phyloP scores from a whole-genome alignment of 805 yeast genomes.

The Danielia oregonensis region DNA sequence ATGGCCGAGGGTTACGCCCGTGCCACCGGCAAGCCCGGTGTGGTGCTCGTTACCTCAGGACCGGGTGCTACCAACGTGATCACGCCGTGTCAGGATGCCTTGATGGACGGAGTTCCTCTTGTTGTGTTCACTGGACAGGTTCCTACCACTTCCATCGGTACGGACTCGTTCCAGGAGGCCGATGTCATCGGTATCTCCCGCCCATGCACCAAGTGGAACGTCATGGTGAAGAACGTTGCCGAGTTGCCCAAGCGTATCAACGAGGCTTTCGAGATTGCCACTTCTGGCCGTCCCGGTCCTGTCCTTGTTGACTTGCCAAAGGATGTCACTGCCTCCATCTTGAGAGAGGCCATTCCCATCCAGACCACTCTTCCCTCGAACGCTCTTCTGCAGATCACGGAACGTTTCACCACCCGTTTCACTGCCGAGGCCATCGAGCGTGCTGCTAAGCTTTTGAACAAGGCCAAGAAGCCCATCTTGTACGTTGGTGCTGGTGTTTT shows the following conservation, averaged over 20 bases:
- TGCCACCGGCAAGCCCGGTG: slow-evolving; percentile 95
- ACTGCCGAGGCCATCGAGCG: slow-evolving; percentile 69
- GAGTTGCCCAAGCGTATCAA: slow-evolving; percentile 94
- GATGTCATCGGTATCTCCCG: slow-evolving; percentile 96
- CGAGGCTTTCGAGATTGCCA: slow-evolving; percentile 97
- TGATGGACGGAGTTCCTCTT: slow-evolving; percentile 95
- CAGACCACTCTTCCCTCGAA: slow-evolving; percentile 71
- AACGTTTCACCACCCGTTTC: slow-evolving; percentile 67
- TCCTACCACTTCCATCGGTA: slow-evolving; percentile 91
- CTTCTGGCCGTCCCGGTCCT: slow-evolving; percentile 96
- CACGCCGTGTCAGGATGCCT: slow-evolving; percentile 98
- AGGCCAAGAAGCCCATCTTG: slow-evolving; percentile 82
- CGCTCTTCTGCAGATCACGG: slow-evolving; percentile 67
- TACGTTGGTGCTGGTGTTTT: slow-evolving; percentile 92
- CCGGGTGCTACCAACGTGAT: slow-evolving; percentile 99
- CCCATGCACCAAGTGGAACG: slow-evolving; percentile 98
- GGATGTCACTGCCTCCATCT: slow-evolving; percentile 92
- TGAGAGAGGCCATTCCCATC: slow-evolving; percentile 82
- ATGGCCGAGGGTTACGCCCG: slow-evolving; percentile 99
- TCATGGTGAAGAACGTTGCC: slow-evolving; percentile 92
- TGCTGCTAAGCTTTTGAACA: slow-evolving; percentile 74
- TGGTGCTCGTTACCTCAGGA: slow-evolving; percentile 96
- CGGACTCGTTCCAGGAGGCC: slow-evolving; percentile 99
- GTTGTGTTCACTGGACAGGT: slow-evolving; percentile 98
- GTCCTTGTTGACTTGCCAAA: slow-evolving; percentile 96